These are phyloP conservation scores for Turnera subulata DNA, from an alignment of 345 rosid species.

Conservation along the genomic window DNA sequence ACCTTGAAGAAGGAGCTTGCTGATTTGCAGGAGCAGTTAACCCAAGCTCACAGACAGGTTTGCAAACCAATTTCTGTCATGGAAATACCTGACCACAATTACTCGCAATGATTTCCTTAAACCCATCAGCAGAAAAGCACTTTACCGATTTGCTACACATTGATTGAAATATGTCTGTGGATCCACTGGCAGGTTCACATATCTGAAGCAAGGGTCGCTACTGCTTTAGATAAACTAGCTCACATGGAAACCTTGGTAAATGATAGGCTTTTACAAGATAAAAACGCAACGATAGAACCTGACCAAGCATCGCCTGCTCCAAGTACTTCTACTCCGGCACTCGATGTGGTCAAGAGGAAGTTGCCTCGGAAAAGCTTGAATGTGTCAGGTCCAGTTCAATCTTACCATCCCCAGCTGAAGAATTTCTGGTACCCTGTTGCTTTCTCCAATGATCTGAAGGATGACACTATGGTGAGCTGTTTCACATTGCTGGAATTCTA, in stretches of 20 bases:
- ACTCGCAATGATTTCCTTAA: too few species aligned
- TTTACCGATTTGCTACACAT: constrained; percentile 12
- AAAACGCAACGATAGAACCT: constrained; percentile 31
- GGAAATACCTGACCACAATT: too few species aligned
- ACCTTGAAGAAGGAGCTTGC: constrained; percentile 90
- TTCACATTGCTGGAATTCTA: background rate
- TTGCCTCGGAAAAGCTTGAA: constrained; percentile 60
- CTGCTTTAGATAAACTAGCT: constrained; percentile 92
- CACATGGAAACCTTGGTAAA: constrained; percentile 86
- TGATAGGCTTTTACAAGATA: constrained; percentile 69
- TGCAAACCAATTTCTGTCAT: background rate
- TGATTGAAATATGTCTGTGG: constrained; percentile 8
- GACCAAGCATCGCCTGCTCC: constrained; percentile 44
- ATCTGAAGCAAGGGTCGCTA: constrained; percentile 90
- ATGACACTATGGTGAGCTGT: constrained; percentile 74
- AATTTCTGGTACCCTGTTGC: constrained; percentile 96
- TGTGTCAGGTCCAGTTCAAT: constrained; percentile 88
- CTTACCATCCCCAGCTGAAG: constrained; percentile 66
- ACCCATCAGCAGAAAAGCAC: too few species aligned
- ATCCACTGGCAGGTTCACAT: constrained; percentile 70
- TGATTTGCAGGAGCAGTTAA: constrained; percentile 75
- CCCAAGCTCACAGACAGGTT: constrained; percentile 87
- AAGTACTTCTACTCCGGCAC: constrained; percentile 39
- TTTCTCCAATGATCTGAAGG: constrained; percentile 76
- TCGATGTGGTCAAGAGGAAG: constrained; percentile 38